phyloP scores from a whole-genome alignment of 73 alveolate genomes.

The Paramecium primaurelia region DNA sequence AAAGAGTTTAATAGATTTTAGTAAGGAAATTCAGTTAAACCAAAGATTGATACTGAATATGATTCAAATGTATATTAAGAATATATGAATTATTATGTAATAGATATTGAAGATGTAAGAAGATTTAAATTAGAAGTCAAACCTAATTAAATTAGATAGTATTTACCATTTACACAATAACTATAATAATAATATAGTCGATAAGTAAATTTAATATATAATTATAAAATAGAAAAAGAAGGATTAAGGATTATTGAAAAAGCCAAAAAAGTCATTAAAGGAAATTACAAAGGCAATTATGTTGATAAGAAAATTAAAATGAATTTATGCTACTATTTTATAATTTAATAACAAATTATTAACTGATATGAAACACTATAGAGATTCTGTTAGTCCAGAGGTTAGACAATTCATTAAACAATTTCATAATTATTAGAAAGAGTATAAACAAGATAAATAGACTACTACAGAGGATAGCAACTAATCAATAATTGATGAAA shows the following conservation, averaged over 20 bases:
- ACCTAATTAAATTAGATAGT: background rate
- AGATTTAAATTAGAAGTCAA: constrained; percentile 5
- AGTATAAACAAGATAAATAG: background rate
- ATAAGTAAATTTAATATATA: background rate
- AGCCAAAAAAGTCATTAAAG: background rate
- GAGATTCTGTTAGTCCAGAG: background rate
- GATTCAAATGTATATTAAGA: background rate
- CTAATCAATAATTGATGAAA: background rate
- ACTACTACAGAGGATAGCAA: background rate
- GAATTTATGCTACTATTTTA: background rate
- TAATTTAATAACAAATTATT: background rate
- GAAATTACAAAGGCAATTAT: background rate
- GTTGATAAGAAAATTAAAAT: background rate
- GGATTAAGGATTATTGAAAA: background rate
- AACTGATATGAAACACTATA: too few species aligned
- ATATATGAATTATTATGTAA: background rate
- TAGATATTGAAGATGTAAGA: background rate
- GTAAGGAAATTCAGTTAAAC: background rate
- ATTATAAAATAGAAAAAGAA: background rate
- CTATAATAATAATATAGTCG: background rate
- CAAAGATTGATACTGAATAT: constrained; percentile 18
- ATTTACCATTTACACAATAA: background rate
- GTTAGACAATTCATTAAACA: background rate
- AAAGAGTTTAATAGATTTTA: background rate
- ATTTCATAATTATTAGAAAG: background rate